A percentile compares a stretch with the other conserved stretches of the same genome.
phyloP scores from a whole-genome alignment of 495 filamentous ascomycete species.

The Letharia columbiana region DNA sequence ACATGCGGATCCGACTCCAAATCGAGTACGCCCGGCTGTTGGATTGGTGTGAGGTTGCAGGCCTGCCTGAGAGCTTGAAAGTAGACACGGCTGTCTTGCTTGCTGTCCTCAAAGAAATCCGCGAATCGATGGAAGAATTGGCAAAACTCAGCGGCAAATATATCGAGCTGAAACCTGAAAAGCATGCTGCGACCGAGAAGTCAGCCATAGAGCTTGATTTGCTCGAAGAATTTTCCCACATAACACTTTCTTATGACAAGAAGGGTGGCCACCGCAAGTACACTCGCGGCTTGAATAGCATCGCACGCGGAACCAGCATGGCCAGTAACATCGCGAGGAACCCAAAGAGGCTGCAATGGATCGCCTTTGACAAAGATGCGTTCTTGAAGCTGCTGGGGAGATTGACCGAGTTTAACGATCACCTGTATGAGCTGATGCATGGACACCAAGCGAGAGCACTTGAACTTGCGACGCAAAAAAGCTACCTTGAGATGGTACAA shows the following conservation, averaged over 20 bases:
- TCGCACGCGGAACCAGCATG: conserved; percentile 1
- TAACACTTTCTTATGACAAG: conserved; percentile 5
- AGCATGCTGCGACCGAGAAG: not conserved
- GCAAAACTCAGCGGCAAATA: conserved; percentile 17
- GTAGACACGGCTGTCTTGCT: conserved; percentile 10
- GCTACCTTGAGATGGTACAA: conserved; percentile 9
- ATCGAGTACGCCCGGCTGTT: conserved; percentile 20
- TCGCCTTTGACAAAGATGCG: conserved; percentile 17
- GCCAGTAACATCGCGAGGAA: conserved; percentile 10
- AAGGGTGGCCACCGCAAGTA: conserved; percentile 6
- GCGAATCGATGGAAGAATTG: conserved; percentile 13
- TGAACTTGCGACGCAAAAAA: conserved; percentile 3
- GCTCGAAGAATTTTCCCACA: conserved; percentile 12
- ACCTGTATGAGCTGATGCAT: conserved; percentile 13
- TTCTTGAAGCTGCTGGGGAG: conserved; percentile 16
- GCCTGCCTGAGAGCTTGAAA: conserved; percentile 18
- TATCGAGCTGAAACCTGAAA: not conserved
- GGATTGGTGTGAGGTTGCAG: conserved; percentile 20
- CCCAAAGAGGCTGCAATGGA: conserved; percentile 20
- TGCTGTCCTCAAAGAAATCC: conserved; percentile 20
- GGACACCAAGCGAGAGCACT: conserved; percentile 16
- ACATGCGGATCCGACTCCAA: conserved; percentile 16
- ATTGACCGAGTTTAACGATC: conserved; percentile 20
- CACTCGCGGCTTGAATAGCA: conserved; percentile 1
- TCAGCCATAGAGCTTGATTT: conserved; percentile 4